These are phyloP conservation scores for Rhododendron ferrugineum DNA, from an alignment of 148 eudicot genomes.

Conservation along the genomic window DNA sequence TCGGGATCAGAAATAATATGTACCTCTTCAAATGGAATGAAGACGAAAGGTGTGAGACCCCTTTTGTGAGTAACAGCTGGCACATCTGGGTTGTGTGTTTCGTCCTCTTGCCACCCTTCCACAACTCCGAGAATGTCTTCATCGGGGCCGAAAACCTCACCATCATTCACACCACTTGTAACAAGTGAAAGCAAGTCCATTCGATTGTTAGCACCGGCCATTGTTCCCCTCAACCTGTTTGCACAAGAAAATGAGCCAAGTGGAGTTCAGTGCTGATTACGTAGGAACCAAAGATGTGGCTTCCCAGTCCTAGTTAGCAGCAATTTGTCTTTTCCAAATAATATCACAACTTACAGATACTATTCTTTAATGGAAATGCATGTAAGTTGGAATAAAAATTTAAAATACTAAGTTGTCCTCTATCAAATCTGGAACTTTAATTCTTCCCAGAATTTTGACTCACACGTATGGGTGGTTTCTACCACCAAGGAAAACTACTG, in stretches of 20 bases:
- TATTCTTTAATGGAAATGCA: neutral
- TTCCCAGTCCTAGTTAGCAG: neutral
- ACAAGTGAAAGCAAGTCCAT: constrained; percentile 79
- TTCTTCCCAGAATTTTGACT: neutral
- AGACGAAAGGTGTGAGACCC: constrained; percentile 84
- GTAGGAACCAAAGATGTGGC: neutral
- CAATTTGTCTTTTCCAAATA: neutral
- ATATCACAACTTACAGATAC: neutral
- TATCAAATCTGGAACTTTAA: neutral
- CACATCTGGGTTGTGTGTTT: constrained; percentile 90
- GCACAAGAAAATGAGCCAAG: neutral
- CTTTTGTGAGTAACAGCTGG: constrained; percentile 85
- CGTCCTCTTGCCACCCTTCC: constrained; percentile 89
- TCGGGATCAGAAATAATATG: neutral
- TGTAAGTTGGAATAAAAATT: neutral
- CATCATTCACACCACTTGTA: constrained; percentile 73
- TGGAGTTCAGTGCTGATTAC: neutral
- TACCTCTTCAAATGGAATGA: constrained; percentile 94
- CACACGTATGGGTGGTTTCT: neutral
- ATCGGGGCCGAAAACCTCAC: constrained; percentile 41
- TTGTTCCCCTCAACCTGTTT: constrained; percentile 79
- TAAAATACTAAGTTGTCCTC: neutral
- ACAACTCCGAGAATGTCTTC: constrained; percentile 82
- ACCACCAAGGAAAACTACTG: neutral
- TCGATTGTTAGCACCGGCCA: constrained; percentile 81